These are phyloP conservation scores for Clitopilus passeckerianus DNA, from an alignment of 768 basidiomycete genomes.

Conservation along the genomic window DNA sequence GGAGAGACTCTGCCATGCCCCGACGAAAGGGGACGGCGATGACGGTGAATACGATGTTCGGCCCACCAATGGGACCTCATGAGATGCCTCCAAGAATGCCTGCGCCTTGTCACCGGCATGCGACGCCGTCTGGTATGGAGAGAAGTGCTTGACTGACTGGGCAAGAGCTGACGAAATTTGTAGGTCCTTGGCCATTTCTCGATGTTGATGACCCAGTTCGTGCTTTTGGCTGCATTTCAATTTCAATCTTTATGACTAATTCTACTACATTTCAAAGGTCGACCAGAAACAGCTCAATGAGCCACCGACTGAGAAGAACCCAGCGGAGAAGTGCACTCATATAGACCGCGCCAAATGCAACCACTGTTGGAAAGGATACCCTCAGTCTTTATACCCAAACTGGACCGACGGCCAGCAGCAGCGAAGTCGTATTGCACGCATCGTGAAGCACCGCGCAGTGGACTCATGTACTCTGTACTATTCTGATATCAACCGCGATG, in stretches of 20 bases:
- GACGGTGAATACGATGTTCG: neutral
- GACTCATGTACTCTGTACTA: constrained; percentile 25
- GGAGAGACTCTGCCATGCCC: neutral
- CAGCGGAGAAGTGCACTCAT: constrained; percentile 16
- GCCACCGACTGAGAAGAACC: constrained; percentile 16
- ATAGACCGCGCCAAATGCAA: constrained; percentile 14
- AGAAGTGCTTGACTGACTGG: constrained; percentile 5
- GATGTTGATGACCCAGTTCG: constrained; percentile 26
- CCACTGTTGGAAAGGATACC: constrained; percentile 35
- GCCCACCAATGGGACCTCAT: neutral
- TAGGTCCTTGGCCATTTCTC: constrained; percentile 33
- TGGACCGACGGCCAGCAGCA: constrained; percentile 45
- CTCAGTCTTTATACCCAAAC: constrained; percentile 49
- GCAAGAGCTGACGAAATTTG: neutral
- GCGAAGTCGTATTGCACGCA: constrained; percentile 29
- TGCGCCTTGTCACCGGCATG: constrained; percentile 31
- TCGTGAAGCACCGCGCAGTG: constrained; percentile 15
- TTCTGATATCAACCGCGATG: constrained; percentile 34
- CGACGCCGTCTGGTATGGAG: constrained; percentile 33
- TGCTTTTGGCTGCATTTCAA: neutral
- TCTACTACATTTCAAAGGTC: neutral
- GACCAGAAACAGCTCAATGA: constrained; percentile 17
- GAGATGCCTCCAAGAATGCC: constrained; percentile 20
- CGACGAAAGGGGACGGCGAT: neutral
- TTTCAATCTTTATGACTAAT: neutral